These are phyloP conservation scores for Russula sp. DNA, from an alignment of 768 basidiomycete species.

Conservation along the genomic window DNA sequence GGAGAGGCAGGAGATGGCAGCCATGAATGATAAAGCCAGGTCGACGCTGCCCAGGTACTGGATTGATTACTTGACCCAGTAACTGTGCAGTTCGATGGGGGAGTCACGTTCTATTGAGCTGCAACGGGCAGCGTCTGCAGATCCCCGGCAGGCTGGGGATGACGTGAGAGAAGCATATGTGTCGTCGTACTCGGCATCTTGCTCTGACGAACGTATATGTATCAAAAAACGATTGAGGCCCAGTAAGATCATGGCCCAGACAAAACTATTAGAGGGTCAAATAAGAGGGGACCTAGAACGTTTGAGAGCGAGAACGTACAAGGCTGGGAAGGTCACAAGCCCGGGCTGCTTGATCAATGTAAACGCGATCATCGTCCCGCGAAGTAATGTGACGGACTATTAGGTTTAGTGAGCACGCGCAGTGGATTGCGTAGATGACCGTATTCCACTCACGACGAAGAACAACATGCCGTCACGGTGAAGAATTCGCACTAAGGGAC, in stretches of 20 bases:
- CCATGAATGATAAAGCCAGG: background rate
- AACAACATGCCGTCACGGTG: conserved; percentile 34
- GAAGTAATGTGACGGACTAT: conserved; percentile 2
- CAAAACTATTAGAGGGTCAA: conserved; percentile 3
- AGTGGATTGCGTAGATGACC: background rate
- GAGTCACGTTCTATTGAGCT: background rate
- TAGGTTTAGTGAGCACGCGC: background rate
- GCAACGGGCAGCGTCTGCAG: too few species aligned
- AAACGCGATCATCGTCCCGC: background rate
- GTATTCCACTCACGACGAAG: conserved; percentile 31
- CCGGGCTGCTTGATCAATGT: background rate
- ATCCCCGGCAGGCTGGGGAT: too few species aligned
- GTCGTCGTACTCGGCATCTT: background rate
- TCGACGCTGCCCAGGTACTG: background rate
- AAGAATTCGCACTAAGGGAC: conserved; percentile 30
- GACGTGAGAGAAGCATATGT: background rate
- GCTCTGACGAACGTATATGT: conserved; percentile 5
- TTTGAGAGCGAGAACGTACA: background rate
- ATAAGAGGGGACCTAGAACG: background rate
- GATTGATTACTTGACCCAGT: background rate
- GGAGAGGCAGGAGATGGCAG: background rate
- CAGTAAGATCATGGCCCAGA: conserved; percentile 2
- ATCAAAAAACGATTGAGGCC: conserved; percentile 10
- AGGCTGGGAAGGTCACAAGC: background rate
- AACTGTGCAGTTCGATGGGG: background rate